Evolutionary conservation across 1,284 basidiomycete genomes (phyloP).

Genomic region (Irpex lacteus): DNA sequence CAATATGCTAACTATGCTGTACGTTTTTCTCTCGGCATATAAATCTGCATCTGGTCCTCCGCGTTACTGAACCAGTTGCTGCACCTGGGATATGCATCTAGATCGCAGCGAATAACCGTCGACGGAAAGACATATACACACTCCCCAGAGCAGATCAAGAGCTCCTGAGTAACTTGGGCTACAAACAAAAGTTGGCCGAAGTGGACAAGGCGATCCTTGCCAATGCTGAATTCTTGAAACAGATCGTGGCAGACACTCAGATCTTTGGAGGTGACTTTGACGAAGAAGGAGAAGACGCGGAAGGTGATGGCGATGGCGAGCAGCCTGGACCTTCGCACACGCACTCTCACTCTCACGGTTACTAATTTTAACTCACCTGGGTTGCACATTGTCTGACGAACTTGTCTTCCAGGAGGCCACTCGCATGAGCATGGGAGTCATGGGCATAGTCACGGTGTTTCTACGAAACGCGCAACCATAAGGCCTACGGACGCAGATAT

Average conservation of each 20-base stretch:
- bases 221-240: conserved; percentile 66
- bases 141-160: conserved; percentile 61
- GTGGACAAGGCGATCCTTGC: conserved; percentile 68
- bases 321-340: background rate
- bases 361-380: background rate
- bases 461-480: conserved; percentile 27
- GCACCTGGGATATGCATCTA: conserved; percentile 23
- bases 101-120: conserved; percentile 74
- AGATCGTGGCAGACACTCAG: conserved; percentile 67
- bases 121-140: conserved; percentile 67
- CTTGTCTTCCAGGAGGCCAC: conserved; percentile 6
- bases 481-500: conserved; percentile 69
- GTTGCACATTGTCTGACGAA: background rate
- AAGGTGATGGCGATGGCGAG: background rate
- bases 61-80: conserved; percentile 7
- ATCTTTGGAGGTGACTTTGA: conserved; percentile 62
- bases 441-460: conserved; percentile 21
- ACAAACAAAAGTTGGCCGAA: conserved; percentile 62
- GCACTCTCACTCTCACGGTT: background rate
- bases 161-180: conserved; percentile 58
- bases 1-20: conserved; percentile 68
- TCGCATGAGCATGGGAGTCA: conserved; percentile 15
- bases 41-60: background rate
- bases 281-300: conserved; percentile 26
- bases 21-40: conserved; percentile 16